These are phyloP conservation scores for Chytriomyces confervae DNA, from an alignment of 192 early-diverging fungal genomes.

Conservation along the genomic window DNA sequence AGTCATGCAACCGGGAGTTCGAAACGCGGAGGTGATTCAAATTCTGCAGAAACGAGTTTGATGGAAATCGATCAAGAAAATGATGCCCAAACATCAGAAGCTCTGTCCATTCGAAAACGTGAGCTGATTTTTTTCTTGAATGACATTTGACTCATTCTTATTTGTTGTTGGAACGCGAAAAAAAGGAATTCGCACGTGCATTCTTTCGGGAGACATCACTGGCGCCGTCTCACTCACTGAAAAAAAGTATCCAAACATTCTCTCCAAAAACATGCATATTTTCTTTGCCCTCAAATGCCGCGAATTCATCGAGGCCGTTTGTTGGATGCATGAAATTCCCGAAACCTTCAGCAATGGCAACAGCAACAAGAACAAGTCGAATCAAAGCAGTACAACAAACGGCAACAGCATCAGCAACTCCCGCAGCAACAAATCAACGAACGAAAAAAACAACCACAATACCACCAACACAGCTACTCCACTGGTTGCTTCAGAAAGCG, in stretches of 20 bases:
- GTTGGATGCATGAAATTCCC: not conserved
- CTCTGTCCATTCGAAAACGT: constrained; percentile 13
- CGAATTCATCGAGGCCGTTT: constrained; percentile 87
- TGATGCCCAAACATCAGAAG: constrained; percentile 3
- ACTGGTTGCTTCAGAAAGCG: not conserved
- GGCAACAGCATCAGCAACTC: not conserved
- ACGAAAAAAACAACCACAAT: not conserved
- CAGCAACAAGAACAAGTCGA: no score
- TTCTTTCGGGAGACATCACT: constrained; percentile 79
- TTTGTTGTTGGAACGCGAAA: constrained; percentile 1
- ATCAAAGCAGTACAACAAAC: not conserved
- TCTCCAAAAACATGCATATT: constrained; percentile 66
- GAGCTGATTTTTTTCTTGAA: not conserved
- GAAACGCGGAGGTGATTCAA: not conserved
- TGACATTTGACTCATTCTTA: not conserved
- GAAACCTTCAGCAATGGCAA: not conserved
- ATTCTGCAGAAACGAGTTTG: constrained; percentile 38
- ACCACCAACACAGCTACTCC: not conserved
- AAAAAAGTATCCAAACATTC: constrained; percentile 69
- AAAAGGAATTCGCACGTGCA: constrained; percentile 55
- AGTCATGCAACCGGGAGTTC: constrained; percentile 37
- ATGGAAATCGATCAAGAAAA: constrained; percentile 26
- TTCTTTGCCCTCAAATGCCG: constrained; percentile 81
- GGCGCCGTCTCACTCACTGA: constrained; percentile 71
- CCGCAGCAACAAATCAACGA: constrained; percentile 2